Percentiles rank a stretch among this genome's conserved stretches.
These are phyloP conservation scores for Nigrospora osmanthi DNA, from an alignment of 2,329 filamentous ascomycete genomes.

Conservation along the genomic window DNA sequence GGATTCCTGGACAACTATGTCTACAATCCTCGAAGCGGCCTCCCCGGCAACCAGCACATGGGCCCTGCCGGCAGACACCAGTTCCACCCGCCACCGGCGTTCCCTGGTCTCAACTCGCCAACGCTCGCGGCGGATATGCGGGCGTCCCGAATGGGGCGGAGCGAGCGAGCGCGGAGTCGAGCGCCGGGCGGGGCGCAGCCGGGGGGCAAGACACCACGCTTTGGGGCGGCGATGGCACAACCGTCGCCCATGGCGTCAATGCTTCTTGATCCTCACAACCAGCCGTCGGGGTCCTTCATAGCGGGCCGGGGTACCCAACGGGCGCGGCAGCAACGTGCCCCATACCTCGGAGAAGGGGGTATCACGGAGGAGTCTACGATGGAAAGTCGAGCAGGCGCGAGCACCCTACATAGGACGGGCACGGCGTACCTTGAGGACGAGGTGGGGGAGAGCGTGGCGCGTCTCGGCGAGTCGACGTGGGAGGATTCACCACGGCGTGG, in stretches of 20 bases:
- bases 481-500: conserved; percentile 46
- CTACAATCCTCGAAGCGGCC: conserved; percentile 61
- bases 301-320: conserved; percentile 38
- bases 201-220: conserved; percentile 30
- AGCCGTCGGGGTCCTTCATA: conserved; percentile 46
- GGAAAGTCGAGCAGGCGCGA: conserved; percentile 35
- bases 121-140: conserved; percentile 49
- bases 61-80: conserved; percentile 42
- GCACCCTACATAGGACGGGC: conserved; percentile 24
- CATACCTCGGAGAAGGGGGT: conserved; percentile 37
- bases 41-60: conserved; percentile 48
- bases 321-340: conserved; percentile 34
- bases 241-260: conserved; percentile 65
- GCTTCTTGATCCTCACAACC: conserved; percentile 68
- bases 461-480: conserved; percentile 52
- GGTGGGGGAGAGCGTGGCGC: conserved; percentile 41
- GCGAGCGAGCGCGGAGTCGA: conserved; percentile 35
- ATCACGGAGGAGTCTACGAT: conserved; percentile 46
- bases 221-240: conserved; percentile 36
- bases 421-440: conserved; percentile 51
- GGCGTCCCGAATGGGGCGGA: conserved; percentile 37
- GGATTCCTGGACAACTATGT: conserved; percentile 92
- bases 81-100: conserved; percentile 69
- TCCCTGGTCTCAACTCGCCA: conserved; percentile 63
- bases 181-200: conserved; percentile 25